Base-by-base conservation (phyloP, 345 rosid genomes). In the Dovyalis caffra region DNA sequence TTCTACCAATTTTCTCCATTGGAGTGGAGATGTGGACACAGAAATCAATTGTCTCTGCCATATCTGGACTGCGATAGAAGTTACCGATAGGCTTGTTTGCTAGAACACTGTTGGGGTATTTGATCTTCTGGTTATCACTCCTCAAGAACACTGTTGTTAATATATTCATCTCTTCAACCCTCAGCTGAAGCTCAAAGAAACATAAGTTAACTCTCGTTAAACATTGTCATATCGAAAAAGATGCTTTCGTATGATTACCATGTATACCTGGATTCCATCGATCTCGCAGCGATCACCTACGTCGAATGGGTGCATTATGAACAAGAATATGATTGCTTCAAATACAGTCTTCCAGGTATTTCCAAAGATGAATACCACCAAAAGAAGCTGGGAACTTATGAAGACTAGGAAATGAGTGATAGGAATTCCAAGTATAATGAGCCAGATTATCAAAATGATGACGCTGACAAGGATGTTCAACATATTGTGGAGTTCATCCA, bases 131-230 rank as follows among this genome's bases (percentile, higher is more conserved):
- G 74, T 87, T 72, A 51, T 86, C 84, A 34, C 33, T 16, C 76
- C 83, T 77, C 32, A 84, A 65, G 34, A 86, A 88, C 56, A 86
- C 84, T 10, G 88, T 88, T 4, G 85, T 85, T 66, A 86, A 78
- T 78, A 88, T 86, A 63, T 86, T 85, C 88, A 88, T 88, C 74
- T 88, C 91, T 68, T 86, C 86, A 1, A 86, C 91, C 12, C 51
- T 61, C 86, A 86, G 75, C 89, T 88, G 84, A 63, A 33, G 45
- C 58, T 33, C 73, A 68, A 77, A 29, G 6, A 70, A 58, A 40
- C 31, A 57, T 3, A 0, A 16, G 31, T 23, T 15, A 45, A 47
- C 20, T 47, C n/a, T 5, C 16, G n/a, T 25, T 62, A 14, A 62
- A 14, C 32, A 62, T 9, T 31, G 16, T 0, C 14, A 29, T 62